These are phyloP conservation scores for Chenopodium album DNA, from an alignment of 148 eudicot genomes.

Conservation along the genomic window DNA sequence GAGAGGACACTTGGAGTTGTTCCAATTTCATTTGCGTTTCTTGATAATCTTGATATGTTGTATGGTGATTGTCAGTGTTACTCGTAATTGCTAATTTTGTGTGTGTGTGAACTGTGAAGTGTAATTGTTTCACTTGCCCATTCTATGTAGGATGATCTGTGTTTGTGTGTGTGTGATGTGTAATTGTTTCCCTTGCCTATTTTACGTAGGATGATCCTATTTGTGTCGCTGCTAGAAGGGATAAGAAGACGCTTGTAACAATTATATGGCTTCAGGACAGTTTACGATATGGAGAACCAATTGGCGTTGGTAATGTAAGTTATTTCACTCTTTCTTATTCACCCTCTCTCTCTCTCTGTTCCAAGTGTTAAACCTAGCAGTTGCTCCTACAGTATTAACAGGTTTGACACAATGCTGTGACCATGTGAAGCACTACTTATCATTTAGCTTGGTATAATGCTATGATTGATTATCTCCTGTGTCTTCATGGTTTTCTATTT, in stretches of 20 bases:
- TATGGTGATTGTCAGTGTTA: not conserved
- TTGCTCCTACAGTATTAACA: not conserved
- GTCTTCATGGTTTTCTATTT: not conserved
- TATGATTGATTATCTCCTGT: not conserved
- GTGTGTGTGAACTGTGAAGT: no score
- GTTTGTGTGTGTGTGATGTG: no score
- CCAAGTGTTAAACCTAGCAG: not conserved
- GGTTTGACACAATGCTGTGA: not conserved
- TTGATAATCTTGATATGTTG: not conserved
- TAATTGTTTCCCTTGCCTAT: not conserved
- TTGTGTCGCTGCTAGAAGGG: conserved; percentile 69
- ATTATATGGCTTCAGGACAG: conserved; percentile 73
- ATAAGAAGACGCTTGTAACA: conserved; percentile 63
- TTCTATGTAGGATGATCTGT: conserved; percentile 63
- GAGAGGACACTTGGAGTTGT: not conserved
- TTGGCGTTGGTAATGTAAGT: conserved; percentile 54
- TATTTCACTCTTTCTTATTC: not conserved
- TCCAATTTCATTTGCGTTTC: not conserved
- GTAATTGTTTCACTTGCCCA: not conserved
- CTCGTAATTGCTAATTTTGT: not conserved
- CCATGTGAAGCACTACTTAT: not conserved
- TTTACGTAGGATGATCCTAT: conserved; percentile 78
- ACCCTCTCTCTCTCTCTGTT: not conserved
- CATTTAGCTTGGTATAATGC: not conserved
- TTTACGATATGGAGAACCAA: conserved; percentile 51